Conservation (phyloP, 441 rosid species). For the Pelargonium citronellum region DNA sequence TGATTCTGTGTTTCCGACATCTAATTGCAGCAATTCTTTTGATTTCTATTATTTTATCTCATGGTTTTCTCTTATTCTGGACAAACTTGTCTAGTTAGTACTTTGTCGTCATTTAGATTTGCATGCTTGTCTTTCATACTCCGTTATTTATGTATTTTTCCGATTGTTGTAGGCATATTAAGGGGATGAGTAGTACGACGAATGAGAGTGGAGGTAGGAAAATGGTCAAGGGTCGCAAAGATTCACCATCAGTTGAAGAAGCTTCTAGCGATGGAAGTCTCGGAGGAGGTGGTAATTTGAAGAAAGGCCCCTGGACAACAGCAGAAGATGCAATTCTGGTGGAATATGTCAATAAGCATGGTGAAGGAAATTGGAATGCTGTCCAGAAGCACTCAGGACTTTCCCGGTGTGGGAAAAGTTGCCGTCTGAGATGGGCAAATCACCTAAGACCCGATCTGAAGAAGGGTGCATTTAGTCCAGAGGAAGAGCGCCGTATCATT, state of each 20-base stretch:
- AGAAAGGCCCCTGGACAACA: constrained; percentile 31
- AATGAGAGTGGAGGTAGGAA: constrained; percentile 13
- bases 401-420: constrained; percentile 27
- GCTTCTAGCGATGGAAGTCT: constrained; percentile 12
- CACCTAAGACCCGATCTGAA: constrained; percentile 25
- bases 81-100: constrained; percentile 1
- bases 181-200: neutral
- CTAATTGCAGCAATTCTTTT: neutral
- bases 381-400: constrained; percentile 24
- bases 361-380: constrained; percentile 29
- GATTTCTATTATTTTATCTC: neutral
- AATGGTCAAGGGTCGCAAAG: constrained; percentile 11
- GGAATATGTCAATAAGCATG: constrained; percentile 25
- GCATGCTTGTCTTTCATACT: neutral
- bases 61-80: neutral
- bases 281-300: constrained; percentile 17
- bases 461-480: constrained; percentile 22
- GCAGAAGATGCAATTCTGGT: constrained; percentile 26
- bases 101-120: neutral
- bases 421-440: constrained; percentile 32
- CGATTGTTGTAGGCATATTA: neutral
- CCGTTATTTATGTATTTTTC: neutral
- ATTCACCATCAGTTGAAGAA: constrained; percentile 18
- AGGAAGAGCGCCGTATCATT: constrained; percentile 25
- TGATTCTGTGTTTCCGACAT: neutral